Conservation (phyloP, 1,139 yeast genomes). For the Protomyces inundatus region DNA sequence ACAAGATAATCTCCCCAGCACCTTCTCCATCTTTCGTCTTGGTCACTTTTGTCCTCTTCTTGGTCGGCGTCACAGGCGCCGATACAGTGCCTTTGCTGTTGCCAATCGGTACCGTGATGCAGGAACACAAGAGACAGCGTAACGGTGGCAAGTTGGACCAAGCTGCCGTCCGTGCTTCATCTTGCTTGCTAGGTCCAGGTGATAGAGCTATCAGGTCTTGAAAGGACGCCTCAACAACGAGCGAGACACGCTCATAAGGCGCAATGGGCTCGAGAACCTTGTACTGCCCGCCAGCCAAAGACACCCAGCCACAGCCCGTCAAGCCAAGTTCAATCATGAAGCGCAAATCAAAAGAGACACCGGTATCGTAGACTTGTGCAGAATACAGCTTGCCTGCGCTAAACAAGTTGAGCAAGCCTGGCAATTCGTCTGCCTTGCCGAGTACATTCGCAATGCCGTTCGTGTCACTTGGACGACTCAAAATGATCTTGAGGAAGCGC, state of each 20-base stretch:
- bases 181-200: conserved; percentile 6
- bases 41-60: conserved; percentile 4
- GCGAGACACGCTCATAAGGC: conserved; percentile 7
- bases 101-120: neutral
- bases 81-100: neutral
- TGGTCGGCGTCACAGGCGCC: neutral
- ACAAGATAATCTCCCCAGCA: neutral
- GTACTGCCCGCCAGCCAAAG: neutral
- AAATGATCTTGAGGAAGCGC: conserved; percentile 8
- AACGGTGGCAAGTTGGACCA: conserved; percentile 13
- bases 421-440: conserved; percentile 19
- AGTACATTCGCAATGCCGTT: conserved; percentile 7
- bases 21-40: neutral
- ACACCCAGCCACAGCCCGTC: conserved; percentile 22
- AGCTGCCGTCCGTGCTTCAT: conserved; percentile 9
- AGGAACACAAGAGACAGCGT: conserved; percentile 4
- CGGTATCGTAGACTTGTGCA: conserved; percentile 22
- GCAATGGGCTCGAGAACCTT: neutral
- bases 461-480: conserved; percentile 2
- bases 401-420: conserved; percentile 11
- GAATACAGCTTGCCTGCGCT: conserved; percentile 11
- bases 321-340: conserved; percentile 16
- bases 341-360: conserved; percentile 8
- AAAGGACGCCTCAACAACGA: conserved; percentile 1
- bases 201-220: conserved; percentile 3